phyloP scores from a whole-genome alignment of 495 filamentous ascomycete genomes.

The Oleoguttula mirabilis region DNA sequence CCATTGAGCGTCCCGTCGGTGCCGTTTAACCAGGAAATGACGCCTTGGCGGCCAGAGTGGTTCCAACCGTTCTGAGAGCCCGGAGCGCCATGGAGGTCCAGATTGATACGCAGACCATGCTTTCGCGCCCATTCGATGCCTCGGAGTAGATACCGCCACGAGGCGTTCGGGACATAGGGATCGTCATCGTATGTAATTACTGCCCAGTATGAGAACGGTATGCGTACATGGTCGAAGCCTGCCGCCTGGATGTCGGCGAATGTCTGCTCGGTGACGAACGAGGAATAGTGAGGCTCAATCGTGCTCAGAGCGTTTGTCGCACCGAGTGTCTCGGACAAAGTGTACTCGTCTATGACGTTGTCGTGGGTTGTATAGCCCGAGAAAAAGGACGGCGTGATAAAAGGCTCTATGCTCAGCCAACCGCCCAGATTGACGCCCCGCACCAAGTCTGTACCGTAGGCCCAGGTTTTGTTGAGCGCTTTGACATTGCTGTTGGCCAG shows the following conservation, averaged over 20 bases:
- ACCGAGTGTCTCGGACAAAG: constrained; percentile 59
- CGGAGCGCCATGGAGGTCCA: constrained; percentile 79
- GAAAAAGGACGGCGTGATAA: constrained; percentile 90
- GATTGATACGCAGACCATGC: constrained; percentile 84
- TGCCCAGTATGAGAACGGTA: constrained; percentile 93
- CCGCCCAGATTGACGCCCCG: constrained; percentile 89
- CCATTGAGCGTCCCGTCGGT: constrained; percentile 32
- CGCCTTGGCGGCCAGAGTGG: constrained; percentile 56
- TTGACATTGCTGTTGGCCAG: constrained; percentile 69
- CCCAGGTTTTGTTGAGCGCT: constrained; percentile 55
- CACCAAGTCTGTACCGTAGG: constrained; percentile 69
- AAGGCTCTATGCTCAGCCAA: constrained; percentile 89
- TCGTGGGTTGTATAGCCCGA: constrained; percentile 45
- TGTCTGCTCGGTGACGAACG: constrained; percentile 70
- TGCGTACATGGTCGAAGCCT: constrained; percentile 90
- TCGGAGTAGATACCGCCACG: constrained; percentile 89
- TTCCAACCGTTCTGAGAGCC: constrained; percentile 77
- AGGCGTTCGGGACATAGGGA: constrained; percentile 73
- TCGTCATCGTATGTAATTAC: constrained; percentile 75
- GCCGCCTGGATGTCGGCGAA: constrained; percentile 76
- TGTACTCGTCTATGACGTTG: constrained; percentile 80
- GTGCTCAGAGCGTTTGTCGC: constrained; percentile 42
- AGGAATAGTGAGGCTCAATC: constrained; percentile 82
- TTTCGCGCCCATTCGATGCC: constrained; percentile 89
- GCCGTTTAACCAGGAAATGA: constrained; percentile 40